Evolutionary conservation across 805 yeast genomes (phyloP), one percentile per base, ranked within the genome.

Genomic region (Metschnikowia colocasiae): DNA sequence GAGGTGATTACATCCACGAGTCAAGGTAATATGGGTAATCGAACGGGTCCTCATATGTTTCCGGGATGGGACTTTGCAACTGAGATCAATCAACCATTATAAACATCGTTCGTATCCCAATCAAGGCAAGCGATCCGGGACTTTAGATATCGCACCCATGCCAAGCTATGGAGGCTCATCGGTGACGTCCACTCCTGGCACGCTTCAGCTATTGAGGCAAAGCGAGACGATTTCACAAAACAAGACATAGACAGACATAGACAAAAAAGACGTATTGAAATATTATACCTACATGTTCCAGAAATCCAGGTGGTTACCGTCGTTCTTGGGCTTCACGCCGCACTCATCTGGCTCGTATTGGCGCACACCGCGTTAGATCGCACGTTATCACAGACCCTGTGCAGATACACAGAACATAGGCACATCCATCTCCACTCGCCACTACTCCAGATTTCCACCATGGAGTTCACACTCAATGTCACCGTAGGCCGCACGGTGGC

Each of bases 401-500:
- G 30, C 40, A 36, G 33, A 20, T 29, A 39, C 42, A 39, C 42
- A 39, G 34, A 39, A 39, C n/a, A 8, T 27, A 20, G n/a, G 23
- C 38, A 13, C 40, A 9, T 25, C 40, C 30, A 15, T 36, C 40
- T 25, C 30, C 40, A 23, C 30, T 15, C 40, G 40, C 40, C 30
- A 36, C 20, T 2, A 3, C 40, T 25, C 30, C 30, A 23, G 3
- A 3, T 15, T 25, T 23, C 23, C 40, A 9, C 25, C 44, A 74
- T 74, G 81, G 80, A 78, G 58, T 75, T 69, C 65, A 64, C 67
- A 4, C 62, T 80, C 46, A 73, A 71, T 48, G 53, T 80, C 40
- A 67, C 71, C 9, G 76, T 80, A 1, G 86, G 81, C 50, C 60
- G 80, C 45, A 74, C 79, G 39, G 76, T 77, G 40, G 72, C 76